Conservation (phyloP, 129 eudicot genomes). For the Dittrichia graveolens region DNA sequence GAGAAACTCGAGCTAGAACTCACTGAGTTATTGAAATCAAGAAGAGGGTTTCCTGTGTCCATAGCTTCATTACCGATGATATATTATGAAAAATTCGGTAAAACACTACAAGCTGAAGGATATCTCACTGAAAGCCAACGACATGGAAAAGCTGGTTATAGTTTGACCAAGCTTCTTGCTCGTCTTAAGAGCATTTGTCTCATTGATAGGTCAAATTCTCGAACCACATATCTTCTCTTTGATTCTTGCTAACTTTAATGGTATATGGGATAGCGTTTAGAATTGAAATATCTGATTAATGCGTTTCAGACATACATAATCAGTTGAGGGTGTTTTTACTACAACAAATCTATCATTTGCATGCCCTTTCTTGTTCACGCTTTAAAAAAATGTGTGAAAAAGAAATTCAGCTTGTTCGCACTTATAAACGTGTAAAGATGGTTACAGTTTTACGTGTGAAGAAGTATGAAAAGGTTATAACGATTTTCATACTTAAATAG, state of each 20-base stretch:
- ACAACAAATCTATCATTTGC: too few species aligned
- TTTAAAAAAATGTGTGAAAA: too few species aligned
- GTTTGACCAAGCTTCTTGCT: slow-evolving; percentile 88
- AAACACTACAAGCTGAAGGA: slow-evolving; percentile 74
- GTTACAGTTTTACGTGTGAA: too few species aligned
- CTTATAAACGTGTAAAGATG: too few species aligned
- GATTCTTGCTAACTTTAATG: not conserved
- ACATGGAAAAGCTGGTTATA: slow-evolving; percentile 92
- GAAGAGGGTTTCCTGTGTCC: slow-evolving; percentile 62
- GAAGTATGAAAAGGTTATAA: too few species aligned
- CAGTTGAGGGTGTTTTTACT: too few species aligned
- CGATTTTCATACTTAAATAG: too few species aligned
- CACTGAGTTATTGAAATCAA: slow-evolving; percentile 55
- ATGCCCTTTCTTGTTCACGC: too few species aligned
- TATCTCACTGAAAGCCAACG: slow-evolving; percentile 94
- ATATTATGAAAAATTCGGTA: slow-evolving; percentile 61
- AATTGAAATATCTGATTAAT: too few species aligned
- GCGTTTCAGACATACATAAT: too few species aligned
- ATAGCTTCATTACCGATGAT: slow-evolving; percentile 65
- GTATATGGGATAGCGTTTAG: not conserved
- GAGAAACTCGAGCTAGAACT: slow-evolving; percentile 64
- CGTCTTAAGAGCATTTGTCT: slow-evolving; percentile 73
- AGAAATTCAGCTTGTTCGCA: too few species aligned
- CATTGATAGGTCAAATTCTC: slow-evolving; percentile 64
- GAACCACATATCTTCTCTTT: not conserved